Percentiles rank a stretch among this genome's conserved stretches.
Evolutionary conservation across 2,329 filamentous ascomycete genomes (phyloP).

Genomic region (Volutella citrinella): DNA sequence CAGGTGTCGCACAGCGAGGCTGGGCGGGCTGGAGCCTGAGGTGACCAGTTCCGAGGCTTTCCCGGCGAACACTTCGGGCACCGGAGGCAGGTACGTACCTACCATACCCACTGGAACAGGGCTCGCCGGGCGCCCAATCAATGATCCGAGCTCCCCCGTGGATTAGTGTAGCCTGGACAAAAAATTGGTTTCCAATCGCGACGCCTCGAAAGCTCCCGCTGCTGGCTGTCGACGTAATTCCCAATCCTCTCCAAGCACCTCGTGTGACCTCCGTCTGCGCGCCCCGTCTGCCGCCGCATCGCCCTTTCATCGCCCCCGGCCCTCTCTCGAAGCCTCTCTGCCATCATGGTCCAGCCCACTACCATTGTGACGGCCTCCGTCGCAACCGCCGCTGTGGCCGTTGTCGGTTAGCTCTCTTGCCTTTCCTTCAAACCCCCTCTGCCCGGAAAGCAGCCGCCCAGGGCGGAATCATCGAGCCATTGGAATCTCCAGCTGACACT

Average conservation of each 20-base stretch:
- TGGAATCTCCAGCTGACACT: constrained; percentile 1
- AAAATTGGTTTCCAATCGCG: constrained; percentile 28
- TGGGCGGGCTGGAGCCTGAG: not conserved
- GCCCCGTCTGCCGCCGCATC: constrained; percentile 7
- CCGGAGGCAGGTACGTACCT: not conserved
- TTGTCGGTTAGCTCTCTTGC: constrained; percentile 49
- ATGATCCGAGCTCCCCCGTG: constrained; percentile 10
- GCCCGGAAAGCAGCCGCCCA: too few relatives aligned
- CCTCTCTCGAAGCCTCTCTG: constrained; percentile 8
- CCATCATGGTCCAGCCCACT: constrained; percentile 46
- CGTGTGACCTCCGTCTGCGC: constrained; percentile 9
- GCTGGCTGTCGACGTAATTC: too few relatives aligned
- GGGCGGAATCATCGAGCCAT: not conserved
- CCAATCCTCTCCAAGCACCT: too few relatives aligned
- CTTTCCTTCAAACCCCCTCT: too few relatives aligned
- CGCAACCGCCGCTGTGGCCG: constrained; percentile 57
- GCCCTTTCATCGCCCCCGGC: constrained; percentile 6
- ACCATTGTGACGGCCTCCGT: constrained; percentile 60
- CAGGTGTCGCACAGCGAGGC: too few relatives aligned
- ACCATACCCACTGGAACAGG: too few relatives aligned
- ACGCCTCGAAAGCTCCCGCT: constrained; percentile 22
- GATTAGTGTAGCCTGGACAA: constrained; percentile 16
- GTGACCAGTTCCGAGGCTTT: not conserved
- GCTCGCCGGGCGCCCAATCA: constrained; percentile 15
- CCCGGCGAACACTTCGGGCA: not conserved